Evolutionary conservation across 805 yeast genomes (phyloP).

Genomic region (Candida ipomoeae): DNA sequence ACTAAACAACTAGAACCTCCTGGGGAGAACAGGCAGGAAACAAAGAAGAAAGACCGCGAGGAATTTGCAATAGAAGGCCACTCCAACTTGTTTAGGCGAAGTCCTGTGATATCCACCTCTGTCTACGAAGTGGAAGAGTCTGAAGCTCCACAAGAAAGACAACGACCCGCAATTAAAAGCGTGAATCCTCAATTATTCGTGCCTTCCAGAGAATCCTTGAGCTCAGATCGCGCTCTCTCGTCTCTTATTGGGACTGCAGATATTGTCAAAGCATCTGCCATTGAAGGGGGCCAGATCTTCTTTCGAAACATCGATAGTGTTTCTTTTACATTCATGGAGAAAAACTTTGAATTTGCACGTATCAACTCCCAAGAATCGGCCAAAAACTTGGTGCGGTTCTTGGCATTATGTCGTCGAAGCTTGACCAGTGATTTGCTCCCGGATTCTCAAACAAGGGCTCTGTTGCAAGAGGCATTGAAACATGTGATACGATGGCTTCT

Average conservation of each 20-base stretch:
- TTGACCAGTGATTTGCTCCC: constrained; percentile 10
- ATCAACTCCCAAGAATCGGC: constrained; percentile 21
- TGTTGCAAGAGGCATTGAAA: constrained; percentile 20
- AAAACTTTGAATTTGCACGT: constrained; percentile 22
- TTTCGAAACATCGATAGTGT: constrained; percentile 10
- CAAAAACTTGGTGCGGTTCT: constrained; percentile 13
- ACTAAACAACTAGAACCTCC: not conserved
- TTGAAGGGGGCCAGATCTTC: constrained; percentile 13
- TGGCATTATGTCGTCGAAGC: constrained; percentile 18
- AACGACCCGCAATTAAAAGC: not conserved
- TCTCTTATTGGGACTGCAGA: constrained; percentile 9
- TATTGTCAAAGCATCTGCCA: constrained; percentile 1
- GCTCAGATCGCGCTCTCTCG: not conserved
- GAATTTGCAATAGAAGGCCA: not conserved
- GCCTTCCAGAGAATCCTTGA: constrained; percentile 11
- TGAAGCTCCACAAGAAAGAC: not conserved
- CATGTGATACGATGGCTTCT: constrained; percentile 30
- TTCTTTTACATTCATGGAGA: constrained; percentile 17
- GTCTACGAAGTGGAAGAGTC: constrained; percentile 32
- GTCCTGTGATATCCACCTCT: constrained; percentile 28
- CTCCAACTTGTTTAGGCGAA: constrained; percentile 13
- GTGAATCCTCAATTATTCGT: constrained; percentile 5
- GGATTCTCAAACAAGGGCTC: constrained; percentile 5
- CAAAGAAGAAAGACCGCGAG: not conserved
- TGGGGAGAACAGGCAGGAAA: too few species aligned